These are phyloP conservation scores for Sporothrix brunneoviolacea DNA, from an alignment of 2,329 filamentous ascomycete genomes.

Conservation along the genomic window DNA sequence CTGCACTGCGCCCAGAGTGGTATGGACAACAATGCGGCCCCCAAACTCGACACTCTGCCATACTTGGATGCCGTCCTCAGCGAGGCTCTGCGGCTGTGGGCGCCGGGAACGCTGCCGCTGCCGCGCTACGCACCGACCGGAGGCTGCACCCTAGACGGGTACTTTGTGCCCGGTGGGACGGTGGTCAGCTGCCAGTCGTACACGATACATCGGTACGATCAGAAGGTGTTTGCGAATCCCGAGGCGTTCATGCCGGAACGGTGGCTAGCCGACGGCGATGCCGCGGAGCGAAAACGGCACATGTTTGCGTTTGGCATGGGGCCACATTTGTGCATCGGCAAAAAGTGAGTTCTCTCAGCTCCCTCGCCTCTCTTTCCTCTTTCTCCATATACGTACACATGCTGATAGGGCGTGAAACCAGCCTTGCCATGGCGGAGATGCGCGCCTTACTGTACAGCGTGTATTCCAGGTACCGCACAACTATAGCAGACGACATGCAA, in stretches of 20 bases:
- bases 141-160: constrained; percentile 20
- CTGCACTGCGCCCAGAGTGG: neutral
- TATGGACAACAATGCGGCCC: no score
- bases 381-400: neutral
- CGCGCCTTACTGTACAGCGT: neutral
- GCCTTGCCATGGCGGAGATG: constrained; percentile 11
- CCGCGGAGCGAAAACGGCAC: neutral
- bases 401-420: neutral
- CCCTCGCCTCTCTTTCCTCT: neutral
- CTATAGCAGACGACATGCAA: constrained; percentile 5
- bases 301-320: constrained; percentile 11
- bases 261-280: constrained; percentile 23
- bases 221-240: constrained; percentile 26
- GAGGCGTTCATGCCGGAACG: constrained; percentile 30
- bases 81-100: constrained; percentile 25
- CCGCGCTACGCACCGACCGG: constrained; percentile 13
- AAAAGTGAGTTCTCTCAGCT: constrained; percentile 3
- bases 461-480: constrained; percentile 2
- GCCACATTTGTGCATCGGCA: constrained; percentile 7
- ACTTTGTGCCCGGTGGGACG: constrained; percentile 24
- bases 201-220: constrained; percentile 26
- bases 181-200: constrained; percentile 27
- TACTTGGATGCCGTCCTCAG: constrained; percentile 28
- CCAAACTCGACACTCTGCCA: constrained; percentile 14
- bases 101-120: constrained; percentile 21